A percentile compares a stretch with the other conserved stretches of the same genome.
Evolutionary conservation across 306 rosid genomes (phyloP).

Genomic region (Sphenostylis stenocarpa): DNA sequence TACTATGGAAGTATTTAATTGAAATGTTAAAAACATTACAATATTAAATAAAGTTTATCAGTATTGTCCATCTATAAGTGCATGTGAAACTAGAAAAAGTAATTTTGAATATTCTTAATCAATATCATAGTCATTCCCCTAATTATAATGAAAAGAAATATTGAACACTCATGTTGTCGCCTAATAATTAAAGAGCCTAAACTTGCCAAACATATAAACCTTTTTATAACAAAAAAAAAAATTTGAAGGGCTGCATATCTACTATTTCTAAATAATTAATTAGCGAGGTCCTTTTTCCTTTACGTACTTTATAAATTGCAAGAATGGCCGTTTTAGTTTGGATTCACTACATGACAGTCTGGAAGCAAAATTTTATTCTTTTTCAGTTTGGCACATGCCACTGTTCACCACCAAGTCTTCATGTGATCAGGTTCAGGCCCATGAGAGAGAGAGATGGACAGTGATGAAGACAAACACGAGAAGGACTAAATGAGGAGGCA

Average conservation of each 20-base stretch:
- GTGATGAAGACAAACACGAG: constrained; percentile 33
- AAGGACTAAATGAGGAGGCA: constrained; percentile 25
- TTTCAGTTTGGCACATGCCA: constrained; percentile 29
- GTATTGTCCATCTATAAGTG: not conserved
- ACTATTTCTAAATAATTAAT: not conserved
- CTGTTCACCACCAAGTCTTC: constrained; percentile 7
- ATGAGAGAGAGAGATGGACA: constrained; percentile 16
- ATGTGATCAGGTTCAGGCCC: constrained; percentile 38
- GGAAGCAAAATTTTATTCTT: constrained; percentile 5
- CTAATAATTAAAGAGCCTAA: not conserved
- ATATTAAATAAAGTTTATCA: not conserved
- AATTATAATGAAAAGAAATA: not conserved
- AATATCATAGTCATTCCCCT: not conserved
- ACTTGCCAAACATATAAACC: not conserved
- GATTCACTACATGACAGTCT: constrained; percentile 8
- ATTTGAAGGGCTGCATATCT: not conserved
- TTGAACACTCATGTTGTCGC: not conserved
- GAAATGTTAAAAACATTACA: not conserved
- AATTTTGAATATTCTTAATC: not conserved
- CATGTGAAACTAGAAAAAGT: not conserved
- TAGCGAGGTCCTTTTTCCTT: not conserved
- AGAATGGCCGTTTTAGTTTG: constrained; percentile 10
- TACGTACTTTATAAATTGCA: not conserved
- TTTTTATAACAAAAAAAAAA: not conserved
- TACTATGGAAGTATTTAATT: not conserved